Evolutionary conservation across 345 rosid species (phyloP).

Genomic region (Eucalyptus cloeziana): DNA sequence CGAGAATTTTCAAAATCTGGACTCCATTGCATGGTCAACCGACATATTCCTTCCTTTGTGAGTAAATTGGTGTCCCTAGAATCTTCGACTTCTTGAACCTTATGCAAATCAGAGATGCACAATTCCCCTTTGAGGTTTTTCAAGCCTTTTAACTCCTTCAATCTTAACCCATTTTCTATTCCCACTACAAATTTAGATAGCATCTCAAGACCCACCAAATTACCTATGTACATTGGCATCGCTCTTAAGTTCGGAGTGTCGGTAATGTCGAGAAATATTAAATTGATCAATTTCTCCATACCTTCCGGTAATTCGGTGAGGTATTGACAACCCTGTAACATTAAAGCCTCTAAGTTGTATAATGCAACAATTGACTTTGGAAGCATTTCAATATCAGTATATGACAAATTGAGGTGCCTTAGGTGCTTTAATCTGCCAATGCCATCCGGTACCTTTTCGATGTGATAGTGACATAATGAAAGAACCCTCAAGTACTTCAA

Average conservation of each 20-base stretch:
- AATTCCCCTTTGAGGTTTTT: neutral
- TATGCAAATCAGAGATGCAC: neutral
- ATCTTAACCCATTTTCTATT: accelerated
- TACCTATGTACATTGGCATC: neutral
- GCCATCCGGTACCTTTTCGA: accelerated
- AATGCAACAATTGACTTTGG: neutral
- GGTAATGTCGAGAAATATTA: neutral
- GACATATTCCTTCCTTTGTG: neutral
- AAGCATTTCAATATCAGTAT: accelerated
- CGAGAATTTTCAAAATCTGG: accelerated
- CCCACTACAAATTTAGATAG: neutral
- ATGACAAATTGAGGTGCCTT: neutral
- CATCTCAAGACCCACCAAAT: neutral
- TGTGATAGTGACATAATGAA: accelerated
- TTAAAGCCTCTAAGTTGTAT: neutral
- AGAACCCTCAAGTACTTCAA: neutral
- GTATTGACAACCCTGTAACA: accelerated
- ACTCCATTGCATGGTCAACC: accelerated
- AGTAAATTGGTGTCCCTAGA: accelerated
- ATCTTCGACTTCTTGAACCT: neutral
- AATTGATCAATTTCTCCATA: neutral
- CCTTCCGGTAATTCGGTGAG: neutral
- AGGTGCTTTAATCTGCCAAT: neutral
- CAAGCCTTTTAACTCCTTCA: neutral
- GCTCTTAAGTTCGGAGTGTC: accelerated